phyloP scores from a whole-genome alignment of 176 grass and related monocot species.

The Lolium multiflorum region DNA sequence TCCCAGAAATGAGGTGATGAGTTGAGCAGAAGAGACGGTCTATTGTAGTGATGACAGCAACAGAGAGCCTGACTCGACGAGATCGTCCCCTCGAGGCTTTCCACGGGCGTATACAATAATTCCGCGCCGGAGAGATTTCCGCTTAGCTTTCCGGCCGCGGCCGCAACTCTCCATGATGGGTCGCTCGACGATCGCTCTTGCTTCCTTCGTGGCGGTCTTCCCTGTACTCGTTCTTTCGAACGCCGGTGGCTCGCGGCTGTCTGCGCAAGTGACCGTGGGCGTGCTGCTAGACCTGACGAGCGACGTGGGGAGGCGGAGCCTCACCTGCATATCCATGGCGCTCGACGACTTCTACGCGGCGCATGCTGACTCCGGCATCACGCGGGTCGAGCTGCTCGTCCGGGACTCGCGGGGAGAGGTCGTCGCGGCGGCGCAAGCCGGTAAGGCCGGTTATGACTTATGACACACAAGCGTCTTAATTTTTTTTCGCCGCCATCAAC shows the following conservation, averaged over 20 bases:
- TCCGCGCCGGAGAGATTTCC: background rate
- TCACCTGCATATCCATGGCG: background rate
- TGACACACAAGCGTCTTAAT: too few relatives aligned
- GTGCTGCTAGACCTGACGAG: slow-evolving; percentile 14
- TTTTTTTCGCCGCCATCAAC: too few relatives aligned
- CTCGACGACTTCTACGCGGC: background rate
- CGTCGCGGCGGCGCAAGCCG: background rate
- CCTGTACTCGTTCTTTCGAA: background rate
- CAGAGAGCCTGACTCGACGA: background rate
- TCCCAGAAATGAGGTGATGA: too few relatives aligned
- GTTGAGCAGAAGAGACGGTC: too few relatives aligned
- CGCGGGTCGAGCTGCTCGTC: background rate
- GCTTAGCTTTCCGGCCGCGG: background rate
- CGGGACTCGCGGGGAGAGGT: slow-evolving; percentile 1
- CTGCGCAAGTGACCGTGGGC: background rate
- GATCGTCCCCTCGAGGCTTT: background rate
- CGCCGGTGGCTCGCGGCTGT: background rate
- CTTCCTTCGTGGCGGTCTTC: background rate
- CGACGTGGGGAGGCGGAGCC: slow-evolving; percentile 14
- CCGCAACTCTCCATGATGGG: background rate
- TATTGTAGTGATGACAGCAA: too few relatives aligned
- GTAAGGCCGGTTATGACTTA: background rate
- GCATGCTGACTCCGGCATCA: background rate
- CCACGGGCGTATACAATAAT: background rate
- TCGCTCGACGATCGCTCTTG: background rate